Evolutionary conservation across 805 yeast species (phyloP).

Genomic region (Candida loeiensis): DNA sequence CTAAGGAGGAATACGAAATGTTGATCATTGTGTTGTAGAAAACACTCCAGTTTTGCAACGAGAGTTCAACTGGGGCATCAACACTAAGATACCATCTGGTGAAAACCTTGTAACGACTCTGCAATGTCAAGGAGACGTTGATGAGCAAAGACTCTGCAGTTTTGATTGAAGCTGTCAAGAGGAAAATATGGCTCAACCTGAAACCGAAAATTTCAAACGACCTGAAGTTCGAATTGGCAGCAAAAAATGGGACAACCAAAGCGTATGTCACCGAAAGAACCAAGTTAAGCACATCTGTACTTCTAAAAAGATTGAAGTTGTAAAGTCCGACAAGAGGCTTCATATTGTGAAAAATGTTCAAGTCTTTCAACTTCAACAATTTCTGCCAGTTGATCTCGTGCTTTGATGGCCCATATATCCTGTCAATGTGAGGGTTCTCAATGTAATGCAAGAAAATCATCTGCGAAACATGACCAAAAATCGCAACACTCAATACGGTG

Average conservation of each 20-base stretch:
- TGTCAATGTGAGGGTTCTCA: slow-evolving; percentile 84
- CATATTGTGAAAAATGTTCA: slow-evolving; percentile 38
- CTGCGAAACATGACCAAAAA: slow-evolving; percentile 73
- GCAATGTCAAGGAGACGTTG: slow-evolving; percentile 51
- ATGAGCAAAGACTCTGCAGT: slow-evolving; percentile 49
- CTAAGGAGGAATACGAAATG: slow-evolving; percentile 53
- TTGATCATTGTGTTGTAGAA: slow-evolving; percentile 51
- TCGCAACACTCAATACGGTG: slow-evolving; percentile 62
- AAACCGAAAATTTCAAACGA: slow-evolving; percentile 1
- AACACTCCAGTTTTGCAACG: slow-evolving; percentile 71
- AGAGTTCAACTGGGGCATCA: slow-evolving; percentile 60
- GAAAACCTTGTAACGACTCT: slow-evolving; percentile 58
- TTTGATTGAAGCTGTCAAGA: slow-evolving; percentile 46
- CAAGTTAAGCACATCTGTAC: slow-evolving; percentile 56
- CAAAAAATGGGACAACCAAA: slow-evolving; percentile 40
- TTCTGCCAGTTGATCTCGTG: slow-evolving; percentile 35
- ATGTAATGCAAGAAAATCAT: slow-evolving; percentile 70
- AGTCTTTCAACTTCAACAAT: slow-evolving; percentile 47
- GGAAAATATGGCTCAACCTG: slow-evolving; percentile 28
- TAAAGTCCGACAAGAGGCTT: slow-evolving; percentile 56
- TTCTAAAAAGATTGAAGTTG: slow-evolving; percentile 61
- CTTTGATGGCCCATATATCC: slow-evolving; percentile 58
- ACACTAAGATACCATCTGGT: slow-evolving; percentile 62
- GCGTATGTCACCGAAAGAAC: slow-evolving; percentile 40
- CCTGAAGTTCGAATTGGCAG: slow-evolving; percentile 24